Evolutionary conservation across 352 stramenopile genomes (phyloP).

Genomic region (Lagenidium giganteum): DNA sequence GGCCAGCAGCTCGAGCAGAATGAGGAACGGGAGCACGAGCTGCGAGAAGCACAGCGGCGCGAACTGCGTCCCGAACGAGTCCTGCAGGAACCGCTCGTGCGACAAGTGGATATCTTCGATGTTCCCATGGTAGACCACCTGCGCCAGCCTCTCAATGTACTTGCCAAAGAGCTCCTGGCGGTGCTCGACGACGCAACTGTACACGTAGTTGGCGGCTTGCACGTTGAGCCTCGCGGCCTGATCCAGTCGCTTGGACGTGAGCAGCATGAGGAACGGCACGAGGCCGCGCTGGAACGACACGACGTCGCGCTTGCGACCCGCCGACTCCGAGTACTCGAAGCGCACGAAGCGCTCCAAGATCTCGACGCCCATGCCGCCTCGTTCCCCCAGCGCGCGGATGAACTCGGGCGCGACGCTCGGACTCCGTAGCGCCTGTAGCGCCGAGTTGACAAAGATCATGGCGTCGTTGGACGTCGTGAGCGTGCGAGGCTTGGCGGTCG

Average conservation of each 20-base stretch:
- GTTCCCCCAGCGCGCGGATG: slow-evolving; percentile 25
- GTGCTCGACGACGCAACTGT: slow-evolving; percentile 18
- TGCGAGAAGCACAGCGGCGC: slow-evolving; percentile 35
- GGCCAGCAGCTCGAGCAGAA: slow-evolving; percentile 28
- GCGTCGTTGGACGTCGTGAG: neutral
- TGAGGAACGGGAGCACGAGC: slow-evolving; percentile 26
- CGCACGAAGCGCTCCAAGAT: slow-evolving; percentile 23
- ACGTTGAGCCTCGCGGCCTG: slow-evolving; percentile 8
- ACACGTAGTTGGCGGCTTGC: slow-evolving; percentile 26
- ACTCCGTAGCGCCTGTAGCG: slow-evolving; percentile 26
- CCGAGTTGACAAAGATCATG: slow-evolving; percentile 33
- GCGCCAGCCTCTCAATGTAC: slow-evolving; percentile 22
- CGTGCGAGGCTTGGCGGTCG: neutral
- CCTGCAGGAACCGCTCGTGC: slow-evolving; percentile 20
- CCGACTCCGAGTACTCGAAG: slow-evolving; percentile 23
- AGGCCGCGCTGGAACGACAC: slow-evolving; percentile 34
- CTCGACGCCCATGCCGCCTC: slow-evolving; percentile 19
- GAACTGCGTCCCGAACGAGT: slow-evolving; percentile 17
- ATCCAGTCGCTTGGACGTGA: slow-evolving; percentile 28
- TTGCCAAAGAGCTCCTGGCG: slow-evolving; percentile 22
- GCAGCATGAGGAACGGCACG: slow-evolving; percentile 30
- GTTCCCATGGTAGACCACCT: slow-evolving; percentile 24
- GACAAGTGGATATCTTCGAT: slow-evolving; percentile 20
- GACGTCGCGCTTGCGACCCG: slow-evolving; percentile 18
- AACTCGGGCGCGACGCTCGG: slow-evolving; percentile 24